A percentile compares a stretch with the other conserved stretches of the same genome.
phyloP scores from a whole-genome alignment of 441 rosid species.

The California macrophylla region DNA sequence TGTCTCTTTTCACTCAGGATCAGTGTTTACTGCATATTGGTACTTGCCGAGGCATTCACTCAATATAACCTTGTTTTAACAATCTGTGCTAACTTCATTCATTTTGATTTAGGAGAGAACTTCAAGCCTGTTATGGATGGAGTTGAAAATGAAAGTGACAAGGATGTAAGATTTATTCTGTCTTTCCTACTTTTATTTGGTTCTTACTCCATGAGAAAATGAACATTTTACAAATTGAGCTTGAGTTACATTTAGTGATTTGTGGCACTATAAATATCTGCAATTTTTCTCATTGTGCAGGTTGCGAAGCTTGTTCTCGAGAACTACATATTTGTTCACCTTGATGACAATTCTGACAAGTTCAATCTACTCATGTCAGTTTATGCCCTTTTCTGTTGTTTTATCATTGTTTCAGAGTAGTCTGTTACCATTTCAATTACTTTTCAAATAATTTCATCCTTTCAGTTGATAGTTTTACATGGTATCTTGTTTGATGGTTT shows the following conservation, averaged over 20 bases:
- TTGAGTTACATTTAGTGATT: neutral
- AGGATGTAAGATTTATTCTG: conserved; percentile 36
- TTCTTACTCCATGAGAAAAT: neutral
- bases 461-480: conserved; percentile 7
- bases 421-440: neutral
- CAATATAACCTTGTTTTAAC: conserved; percentile 10
- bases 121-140: conserved; percentile 62
- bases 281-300: conserved; percentile 22
- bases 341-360: conserved; percentile 72
- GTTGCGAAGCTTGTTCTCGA: conserved; percentile 68
- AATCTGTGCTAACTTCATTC: conserved; percentile 16
- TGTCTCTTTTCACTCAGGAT: conserved; percentile 56
- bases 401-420: conserved; percentile 4
- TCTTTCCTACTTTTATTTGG: neutral
- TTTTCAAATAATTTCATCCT: neutral
- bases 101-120: conserved; percentile 53
- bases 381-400: conserved; percentile 18
- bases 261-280: neutral
- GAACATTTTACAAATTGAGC: neutral
- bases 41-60: conserved; percentile 17
- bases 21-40: conserved; percentile 83
- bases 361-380: conserved; percentile 83
- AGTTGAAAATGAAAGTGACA: conserved; percentile 43
- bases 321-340: conserved; percentile 74
- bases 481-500: conserved; percentile 5